Base-by-base conservation (phyloP, 164 flowering plant genomes). In the Tinospora cordifolia region DNA sequence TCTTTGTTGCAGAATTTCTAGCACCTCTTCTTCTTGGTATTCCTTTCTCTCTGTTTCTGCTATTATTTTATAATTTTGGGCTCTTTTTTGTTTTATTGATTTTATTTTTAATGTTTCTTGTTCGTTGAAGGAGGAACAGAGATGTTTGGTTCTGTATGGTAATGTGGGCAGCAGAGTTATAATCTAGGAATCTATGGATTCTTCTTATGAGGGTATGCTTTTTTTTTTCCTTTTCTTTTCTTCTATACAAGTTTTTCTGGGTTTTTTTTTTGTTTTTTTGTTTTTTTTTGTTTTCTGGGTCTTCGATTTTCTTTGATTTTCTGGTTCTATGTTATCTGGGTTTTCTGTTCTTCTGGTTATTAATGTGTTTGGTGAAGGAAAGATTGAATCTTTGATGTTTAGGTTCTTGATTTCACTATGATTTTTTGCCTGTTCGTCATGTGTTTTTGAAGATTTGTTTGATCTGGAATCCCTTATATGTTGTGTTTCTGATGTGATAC, bases 161-260 rank as follows among this genome's bases (percentile, higher is more conserved):
- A 83, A 84, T 83, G 87, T 72, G 74, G 78, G 57, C 63, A 66
- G 44, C 63, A 62, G 67, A 71, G 41, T 69, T 22, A 54, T 69
- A 30, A 38, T 47, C 39, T 67, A 27, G 72, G 68, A 57, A 71
- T 24, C 73, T 22, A 81, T 81, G 84, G 87, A 79, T 74, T 79
- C 85, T 66, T 73, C 84, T 69, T 76, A 71, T 62, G 79, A 79
- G 49, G 87, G 90, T 85, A 80, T 36, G 69, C 7, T 10, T 47
- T 59, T 21, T 30, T 30, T 30, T 30, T 30, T 71, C 17, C 66
- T 62, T 57, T 21, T 71, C 17, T 69, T 62, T 57, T 21, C 54
- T 27, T 17, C 22, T 21, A 64, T 19, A 3, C 41, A 1, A 8
- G 51, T 51, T 71, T 54, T 8, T 65, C 30, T 54, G 2, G 12